phyloP scores from a whole-genome alignment of 768 basidiomycete species.

The Candolleomyces efflorescens region DNA sequence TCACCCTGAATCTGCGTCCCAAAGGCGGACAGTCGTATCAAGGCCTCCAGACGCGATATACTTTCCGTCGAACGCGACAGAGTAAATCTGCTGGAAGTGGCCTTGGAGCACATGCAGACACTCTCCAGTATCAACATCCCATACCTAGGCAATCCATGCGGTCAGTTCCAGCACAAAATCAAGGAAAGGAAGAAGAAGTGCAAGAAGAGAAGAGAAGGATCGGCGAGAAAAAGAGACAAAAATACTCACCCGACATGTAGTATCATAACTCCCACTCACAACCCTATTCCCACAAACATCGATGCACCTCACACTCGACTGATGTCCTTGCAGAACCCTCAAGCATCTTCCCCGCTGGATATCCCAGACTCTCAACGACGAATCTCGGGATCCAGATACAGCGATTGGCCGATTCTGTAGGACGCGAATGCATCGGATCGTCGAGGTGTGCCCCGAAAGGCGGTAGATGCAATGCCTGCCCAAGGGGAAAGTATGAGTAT shows the following conservation, averaged over 20 bases:
- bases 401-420: constrained; percentile 85
- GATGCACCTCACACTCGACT: constrained; percentile 78
- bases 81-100: constrained; percentile 87
- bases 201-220: no score
- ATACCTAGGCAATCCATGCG: constrained; percentile 47
- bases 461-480: constrained; percentile 66
- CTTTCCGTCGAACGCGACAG: constrained; percentile 85
- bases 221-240: not conserved
- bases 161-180: no score
- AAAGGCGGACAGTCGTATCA: constrained; percentile 90
- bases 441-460: constrained; percentile 82
- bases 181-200: no score
- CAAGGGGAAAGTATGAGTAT: not conserved
- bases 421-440: constrained; percentile 87
- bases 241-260: constrained; percentile 67
- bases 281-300: constrained; percentile 82
- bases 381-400: constrained; percentile 86
- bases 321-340: constrained; percentile 70
- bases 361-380: constrained; percentile 89
- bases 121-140: constrained; percentile 87
- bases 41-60: constrained; percentile 82
- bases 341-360: constrained; percentile 72
- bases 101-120: constrained; percentile 80
- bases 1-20: constrained; percentile 85
- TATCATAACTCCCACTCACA: constrained; percentile 94